Evolutionary conservation across 2,329 filamentous ascomycete species (phyloP).

Genomic region (Beauveria caledonica): DNA sequence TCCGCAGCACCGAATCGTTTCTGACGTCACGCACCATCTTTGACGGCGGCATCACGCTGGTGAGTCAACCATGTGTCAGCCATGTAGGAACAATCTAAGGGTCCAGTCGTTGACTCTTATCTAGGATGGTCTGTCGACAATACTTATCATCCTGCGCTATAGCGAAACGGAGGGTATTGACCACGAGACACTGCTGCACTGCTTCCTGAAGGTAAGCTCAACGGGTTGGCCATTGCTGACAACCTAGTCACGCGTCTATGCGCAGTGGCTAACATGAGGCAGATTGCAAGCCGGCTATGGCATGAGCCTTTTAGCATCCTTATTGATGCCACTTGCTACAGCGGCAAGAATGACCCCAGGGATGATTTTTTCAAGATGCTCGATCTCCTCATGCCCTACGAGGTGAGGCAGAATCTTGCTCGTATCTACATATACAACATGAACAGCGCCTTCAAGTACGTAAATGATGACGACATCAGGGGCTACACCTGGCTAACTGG

Average conservation of each 20-base stretch:
- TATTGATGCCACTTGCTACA: conserved; percentile 63
- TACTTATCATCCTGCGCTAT: conserved; percentile 60
- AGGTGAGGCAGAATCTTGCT: conserved; percentile 50
- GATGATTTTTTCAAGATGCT: conserved; percentile 58
- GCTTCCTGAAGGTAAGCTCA: conserved; percentile 52
- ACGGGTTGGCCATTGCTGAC: not conserved
- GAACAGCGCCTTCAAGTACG: conserved; percentile 59
- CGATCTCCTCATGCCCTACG: conserved; percentile 53
- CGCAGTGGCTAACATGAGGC: conserved; percentile 1
- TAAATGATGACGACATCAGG: no score
- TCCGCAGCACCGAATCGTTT: conserved; percentile 56
- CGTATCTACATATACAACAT: conserved; percentile 65
- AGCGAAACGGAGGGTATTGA: conserved; percentile 59
- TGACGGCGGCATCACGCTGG: conserved; percentile 63
- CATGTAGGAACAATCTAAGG: not conserved
- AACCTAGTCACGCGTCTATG: not conserved
- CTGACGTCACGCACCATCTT: conserved; percentile 58
- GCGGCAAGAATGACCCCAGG: conserved; percentile 56
- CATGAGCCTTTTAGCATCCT: conserved; percentile 60
- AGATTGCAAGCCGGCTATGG: conserved; percentile 64
- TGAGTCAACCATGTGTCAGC: conserved; percentile 19
- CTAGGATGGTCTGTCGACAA: conserved; percentile 58
- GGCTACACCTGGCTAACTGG: not conserved
- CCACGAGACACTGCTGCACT: conserved; percentile 58
- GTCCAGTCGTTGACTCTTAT: conserved; percentile 12